Conservation (phyloP, 805 yeast genomes). For the Vanderwaltozyma verrucispora region DNA sequence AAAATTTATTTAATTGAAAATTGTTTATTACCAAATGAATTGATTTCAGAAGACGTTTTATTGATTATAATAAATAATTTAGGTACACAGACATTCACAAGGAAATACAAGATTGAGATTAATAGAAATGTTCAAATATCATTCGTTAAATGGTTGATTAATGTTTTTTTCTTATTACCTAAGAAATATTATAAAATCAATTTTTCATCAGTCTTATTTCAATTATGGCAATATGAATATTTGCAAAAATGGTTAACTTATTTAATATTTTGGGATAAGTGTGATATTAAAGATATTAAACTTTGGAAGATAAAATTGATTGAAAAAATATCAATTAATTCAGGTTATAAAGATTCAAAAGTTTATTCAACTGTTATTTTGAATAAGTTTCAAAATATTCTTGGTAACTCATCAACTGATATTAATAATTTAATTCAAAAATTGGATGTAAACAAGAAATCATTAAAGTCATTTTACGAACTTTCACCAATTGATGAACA, state of each 20-base stretch:
- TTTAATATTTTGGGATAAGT: conserved; percentile 27
- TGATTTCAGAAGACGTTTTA: conserved; percentile 18
- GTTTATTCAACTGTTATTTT: conserved; percentile 16
- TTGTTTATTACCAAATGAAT: conserved; percentile 23
- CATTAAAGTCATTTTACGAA: conserved; percentile 10
- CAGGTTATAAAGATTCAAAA: conserved; percentile 15
- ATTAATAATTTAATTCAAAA: conserved; percentile 5
- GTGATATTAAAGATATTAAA: conserved; percentile 19
- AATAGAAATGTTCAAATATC: conserved; percentile 19
- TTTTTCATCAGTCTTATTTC: conserved; percentile 25
- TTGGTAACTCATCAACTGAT: too few relatives aligned
- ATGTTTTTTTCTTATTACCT: conserved; percentile 20
- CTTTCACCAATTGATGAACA: conserved; percentile 6
- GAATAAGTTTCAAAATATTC: too few relatives aligned
- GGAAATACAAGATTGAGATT: conserved; percentile 12
- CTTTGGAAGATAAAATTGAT: conserved; percentile 23
- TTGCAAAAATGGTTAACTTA: conserved; percentile 28
- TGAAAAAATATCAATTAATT: conserved; percentile 12
- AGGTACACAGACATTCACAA: conserved; percentile 20
- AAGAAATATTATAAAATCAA: conserved; percentile 10
- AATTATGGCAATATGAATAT: conserved; percentile 29
- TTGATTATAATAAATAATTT: conserved; percentile 22
- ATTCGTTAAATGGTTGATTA: conserved; percentile 29
- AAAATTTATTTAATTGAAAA: conserved; percentile 19
- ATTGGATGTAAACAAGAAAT: conserved; percentile 12